Percentiles rank a stretch among this genome's conserved stretches.
These are phyloP conservation scores for Fusarium tjaetaba DNA, from an alignment of 2,329 filamentous ascomycete genomes.

Conservation along the genomic window DNA sequence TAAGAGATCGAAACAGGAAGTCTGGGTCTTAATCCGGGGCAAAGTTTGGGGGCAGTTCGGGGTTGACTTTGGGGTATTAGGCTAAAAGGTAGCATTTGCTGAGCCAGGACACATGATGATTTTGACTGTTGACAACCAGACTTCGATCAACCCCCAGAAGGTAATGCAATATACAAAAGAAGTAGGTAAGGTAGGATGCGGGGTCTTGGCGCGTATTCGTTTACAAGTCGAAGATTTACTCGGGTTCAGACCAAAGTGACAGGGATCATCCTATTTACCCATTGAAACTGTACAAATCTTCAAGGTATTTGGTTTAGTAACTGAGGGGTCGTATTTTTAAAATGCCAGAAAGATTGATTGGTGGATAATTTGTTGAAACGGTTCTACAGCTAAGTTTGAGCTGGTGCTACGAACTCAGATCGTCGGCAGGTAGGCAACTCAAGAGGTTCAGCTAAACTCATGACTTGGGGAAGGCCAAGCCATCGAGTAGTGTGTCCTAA, in stretches of 20 bases:
- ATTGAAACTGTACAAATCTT: neutral
- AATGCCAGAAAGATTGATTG: fast-evolving
- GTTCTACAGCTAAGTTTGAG: neutral
- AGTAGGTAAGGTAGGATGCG: neutral
- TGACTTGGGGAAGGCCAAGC: neutral
- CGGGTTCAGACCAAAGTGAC: neutral
- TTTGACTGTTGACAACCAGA: neutral
- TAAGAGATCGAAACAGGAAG: neutral
- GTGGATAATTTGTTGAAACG: neutral
- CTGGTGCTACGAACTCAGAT: neutral
- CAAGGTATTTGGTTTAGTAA: too few species aligned
- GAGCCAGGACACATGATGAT: too few species aligned
- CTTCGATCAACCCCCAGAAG: neutral
- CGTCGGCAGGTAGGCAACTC: neutral
- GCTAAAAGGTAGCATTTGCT: neutral
- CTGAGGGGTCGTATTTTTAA: neutral
- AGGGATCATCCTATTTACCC: fast-evolving
- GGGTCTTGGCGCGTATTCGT: neutral
- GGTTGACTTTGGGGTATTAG: neutral
- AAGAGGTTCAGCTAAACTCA: neutral
- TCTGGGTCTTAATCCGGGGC: too few species aligned
- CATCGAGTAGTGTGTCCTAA: too few species aligned
- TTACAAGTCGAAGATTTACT: neutral
- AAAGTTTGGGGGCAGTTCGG: neutral
- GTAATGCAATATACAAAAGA: neutral